Base-by-base conservation (phyloP, 768 basidiomycete genomes). In the Leccinum subtestaceum region DNA sequence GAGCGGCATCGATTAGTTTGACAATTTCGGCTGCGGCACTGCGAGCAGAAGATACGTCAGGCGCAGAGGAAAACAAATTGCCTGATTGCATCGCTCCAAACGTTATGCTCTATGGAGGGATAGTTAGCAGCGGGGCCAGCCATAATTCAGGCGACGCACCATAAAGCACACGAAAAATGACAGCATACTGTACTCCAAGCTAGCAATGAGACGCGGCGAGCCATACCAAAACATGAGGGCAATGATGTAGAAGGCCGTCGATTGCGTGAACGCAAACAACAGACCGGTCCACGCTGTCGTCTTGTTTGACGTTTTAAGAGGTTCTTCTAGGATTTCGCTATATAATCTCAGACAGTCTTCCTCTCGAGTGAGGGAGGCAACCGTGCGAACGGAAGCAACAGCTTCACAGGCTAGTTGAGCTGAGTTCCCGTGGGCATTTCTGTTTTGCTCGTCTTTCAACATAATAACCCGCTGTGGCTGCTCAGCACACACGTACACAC, bases 401-500 rank as follows among this genome's bases (percentile, higher is more conserved):
- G 93, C 93, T 72, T 98, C 95, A 65, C 93, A 95, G 43, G 95
- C 95, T 23, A 95, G 71, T 59, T 96, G 93, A 4, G 95, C 92
- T 25, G 91, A 92, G 4, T 74, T 74, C 65, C 87, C 90, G 67
- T 98, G 93, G 0, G 86, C 78, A 63, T 80, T 80, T 75, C 91
- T 93, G 78, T 93, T 93, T 61, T 78, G 71, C 67, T 90, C 84
- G 66, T 91, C 94, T 72, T 95, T 96, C 61, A 95, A 76, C 0
- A 94, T 91, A 59, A 97, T 92, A 48, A 96, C 88, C 34, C 84
- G 86, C 79, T 87, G 47, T 51, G 27, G 9, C 38, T 25, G n/a
- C 21, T 52, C 7, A 40, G 13, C 21, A 65, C 31, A 62, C 17
- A 40, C 17, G 59, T n/a, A 48, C 7, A 57, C 27, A 27, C 13